Evolutionary conservation across 2,329 filamentous ascomycete species (phyloP), one percentile per base, ranked within the genome.

Genomic region (Ramularia endophylla): DNA sequence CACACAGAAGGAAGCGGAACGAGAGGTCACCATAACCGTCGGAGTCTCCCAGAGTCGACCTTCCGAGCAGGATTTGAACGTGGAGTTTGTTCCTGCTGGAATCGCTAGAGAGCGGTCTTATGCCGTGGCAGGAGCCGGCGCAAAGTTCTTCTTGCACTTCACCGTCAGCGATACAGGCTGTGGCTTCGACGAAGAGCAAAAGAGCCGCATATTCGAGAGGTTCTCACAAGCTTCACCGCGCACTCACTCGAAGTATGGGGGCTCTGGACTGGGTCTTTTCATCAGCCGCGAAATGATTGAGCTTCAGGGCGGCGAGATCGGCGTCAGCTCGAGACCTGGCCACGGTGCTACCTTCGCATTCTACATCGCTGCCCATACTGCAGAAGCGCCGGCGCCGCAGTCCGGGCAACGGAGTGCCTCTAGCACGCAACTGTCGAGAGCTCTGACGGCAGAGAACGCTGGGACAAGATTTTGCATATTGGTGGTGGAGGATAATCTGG

Each of bases 171-270:
- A 67, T 43, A 66, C 60, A 2, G 65, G 66, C 3, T 57, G 61
- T 13, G 66, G 66, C 0, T 52, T 69, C 8, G 56, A 55, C 1
- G 49, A 58, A 2, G 58, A 62, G 1, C 63, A 68, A 33, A 62
- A 56, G 17, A 40, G 44, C 0, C 51, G 72, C 18, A 68, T 86
- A 0, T 86, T 86, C 57, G 73, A 82, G 47, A 73, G 80, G 17
- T 86, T 86, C 57, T 74, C 78, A 8, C 82, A 86, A 60, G 79
- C 80, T 0, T 81, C 73, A 11, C 75, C 79, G 3, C 74, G 73
- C 38, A 84, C 80, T 0, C 80, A 83, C 46, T 73, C 81, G 15
- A 75, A 81, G 46, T 84, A 85, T 48, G 82, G 82, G n/a, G 82
- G 82, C 0, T 81, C 77, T 0, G 82, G 82, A 0, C 68, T 86